phyloP scores from a whole-genome alignment of 495 filamentous ascomycete species.

The Poronia punctata region DNA sequence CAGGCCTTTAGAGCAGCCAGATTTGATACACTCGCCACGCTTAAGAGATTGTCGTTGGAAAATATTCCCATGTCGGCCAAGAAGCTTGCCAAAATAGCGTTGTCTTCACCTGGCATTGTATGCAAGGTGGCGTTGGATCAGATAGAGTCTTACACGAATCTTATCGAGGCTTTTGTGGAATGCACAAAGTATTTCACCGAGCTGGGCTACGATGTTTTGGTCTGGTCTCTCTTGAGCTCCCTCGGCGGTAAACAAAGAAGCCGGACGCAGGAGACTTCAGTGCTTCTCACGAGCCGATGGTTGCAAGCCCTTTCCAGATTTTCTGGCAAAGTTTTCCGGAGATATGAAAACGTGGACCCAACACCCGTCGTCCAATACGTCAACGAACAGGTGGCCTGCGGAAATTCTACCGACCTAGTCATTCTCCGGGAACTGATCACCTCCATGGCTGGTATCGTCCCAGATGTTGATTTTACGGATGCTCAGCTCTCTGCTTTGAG shows the following conservation, averaged over 20 bases:
- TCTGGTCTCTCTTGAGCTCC: slow-evolving; percentile 77
- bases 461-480: slow-evolving; percentile 80
- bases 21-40: slow-evolving; percentile 67
- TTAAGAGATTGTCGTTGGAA: slow-evolving; percentile 79
- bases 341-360: slow-evolving; percentile 73
- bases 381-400: slow-evolving; percentile 67
- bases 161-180: slow-evolving; percentile 87
- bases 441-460: slow-evolving; percentile 87
- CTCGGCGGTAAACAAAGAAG: slow-evolving; percentile 68
- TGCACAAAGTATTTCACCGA: slow-evolving; percentile 89
- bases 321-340: slow-evolving; percentile 77
- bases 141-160: slow-evolving; percentile 85
- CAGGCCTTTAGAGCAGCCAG: slow-evolving; percentile 68
- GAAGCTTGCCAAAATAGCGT: slow-evolving; percentile 77
- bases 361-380: slow-evolving; percentile 86
- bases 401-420: slow-evolving; percentile 79
- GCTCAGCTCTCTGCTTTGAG: slow-evolving; percentile 77
- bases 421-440: slow-evolving; percentile 81
- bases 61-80: slow-evolving; percentile 82
- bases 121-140: slow-evolving; percentile 80
- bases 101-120: slow-evolving; percentile 81
- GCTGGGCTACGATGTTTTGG: slow-evolving; percentile 85
- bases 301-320: slow-evolving; percentile 77
- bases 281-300: slow-evolving; percentile 85
- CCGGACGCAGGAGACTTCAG: slow-evolving; percentile 68